A percentile compares a stretch with the other conserved stretches of the same genome.
These are phyloP conservation scores for Madurella mycetomatis DNA, from an alignment of 2,329 filamentous ascomycete genomes.

Conservation along the genomic window DNA sequence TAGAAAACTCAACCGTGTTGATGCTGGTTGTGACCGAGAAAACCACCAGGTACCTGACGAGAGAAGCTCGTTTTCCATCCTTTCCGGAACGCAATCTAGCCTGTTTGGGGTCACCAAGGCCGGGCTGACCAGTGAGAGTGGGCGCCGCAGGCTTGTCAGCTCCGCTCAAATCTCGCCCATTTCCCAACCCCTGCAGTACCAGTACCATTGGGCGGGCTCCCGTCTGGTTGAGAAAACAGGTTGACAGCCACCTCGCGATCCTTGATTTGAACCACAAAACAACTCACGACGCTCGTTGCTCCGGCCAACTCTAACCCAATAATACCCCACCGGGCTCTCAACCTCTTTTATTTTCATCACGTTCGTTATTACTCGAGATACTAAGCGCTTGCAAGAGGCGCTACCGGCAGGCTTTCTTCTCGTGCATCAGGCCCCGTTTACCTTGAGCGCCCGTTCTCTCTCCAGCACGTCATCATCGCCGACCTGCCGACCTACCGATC, in stretches of 20 bases:
- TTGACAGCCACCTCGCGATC: conserved; percentile 10
- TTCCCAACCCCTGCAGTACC: conserved; percentile 10
- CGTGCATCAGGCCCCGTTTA: conserved; percentile 22
- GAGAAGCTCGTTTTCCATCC: conserved; percentile 1
- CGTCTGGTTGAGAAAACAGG: conserved; percentile 12
- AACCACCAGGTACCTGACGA: neutral
- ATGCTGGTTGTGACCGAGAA: neutral
- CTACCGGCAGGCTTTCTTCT: conserved; percentile 11
- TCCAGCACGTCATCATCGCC: conserved; percentile 9
- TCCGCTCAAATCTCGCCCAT: conserved; percentile 19
- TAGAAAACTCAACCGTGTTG: too few species aligned
- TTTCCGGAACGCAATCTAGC: conserved; percentile 20
- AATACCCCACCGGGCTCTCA: neutral
- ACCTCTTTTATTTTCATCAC: conserved; percentile 1
- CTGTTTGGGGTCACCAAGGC: conserved; percentile 9
- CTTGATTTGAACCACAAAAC: neutral
- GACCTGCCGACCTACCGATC: neutral
- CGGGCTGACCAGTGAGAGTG: conserved; percentile 15
- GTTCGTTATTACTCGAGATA: conserved; percentile 7
- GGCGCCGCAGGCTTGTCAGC: conserved; percentile 9
- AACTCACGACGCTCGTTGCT: conserved; percentile 5
- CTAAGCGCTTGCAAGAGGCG: conserved; percentile 1
- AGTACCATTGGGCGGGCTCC: neutral
- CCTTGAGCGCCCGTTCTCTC: conserved; percentile 4
- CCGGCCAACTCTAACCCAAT: neutral